Evolutionary conservation across 148 eudicot genomes (phyloP), one percentile per base, ranked within the genome.

Genomic region (Camellia sinensis): DNA sequence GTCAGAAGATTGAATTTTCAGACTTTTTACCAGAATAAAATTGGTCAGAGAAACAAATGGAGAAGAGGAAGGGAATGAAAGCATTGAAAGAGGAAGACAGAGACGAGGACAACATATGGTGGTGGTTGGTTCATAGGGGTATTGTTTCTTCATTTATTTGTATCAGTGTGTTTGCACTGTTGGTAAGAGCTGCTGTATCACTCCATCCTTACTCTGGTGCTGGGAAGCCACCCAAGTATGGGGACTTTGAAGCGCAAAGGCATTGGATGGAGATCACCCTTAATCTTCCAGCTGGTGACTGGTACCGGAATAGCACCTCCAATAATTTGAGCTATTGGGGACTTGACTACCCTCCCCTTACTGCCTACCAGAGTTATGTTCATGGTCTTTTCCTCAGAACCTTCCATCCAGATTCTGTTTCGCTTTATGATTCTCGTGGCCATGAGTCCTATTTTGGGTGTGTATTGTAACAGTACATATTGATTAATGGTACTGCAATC

Each of bases 211-310:
- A 93, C 71, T 95, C 99, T 6, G 99, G 99, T 29, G 95, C 91
- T 52, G 87, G 92, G 44, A 82, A 88, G 75, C 93, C 93, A 19
- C 97, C 99, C n/a, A 95, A 87, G 72, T 95, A 81, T 56, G 99
- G 99, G 44, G 99, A 95, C 83, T 95, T 87, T 74, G 99, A 95
- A 92, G 99, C 99, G n/a, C 99, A 95, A 78, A 85, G 99, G 78
- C 99, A 95, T 83, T 95, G 99, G 99, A 95, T 95, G 99, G 99
- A 95, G 90, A 88, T 95, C 79, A 93, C 99, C 12, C 70, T 86
- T 73, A 93, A 91, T 84, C 92, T 93, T 44, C 97, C 99, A 7
- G 83, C 80, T 15, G 82, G 75, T 67, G 97, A 95, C 21, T 95
- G 97, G 99, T 93, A 95, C 79, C 91, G 75, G 45, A 95, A 95